Base-by-base conservation (phyloP, 2,329 filamentous ascomycete genomes). In the Cryphonectria japonica region DNA sequence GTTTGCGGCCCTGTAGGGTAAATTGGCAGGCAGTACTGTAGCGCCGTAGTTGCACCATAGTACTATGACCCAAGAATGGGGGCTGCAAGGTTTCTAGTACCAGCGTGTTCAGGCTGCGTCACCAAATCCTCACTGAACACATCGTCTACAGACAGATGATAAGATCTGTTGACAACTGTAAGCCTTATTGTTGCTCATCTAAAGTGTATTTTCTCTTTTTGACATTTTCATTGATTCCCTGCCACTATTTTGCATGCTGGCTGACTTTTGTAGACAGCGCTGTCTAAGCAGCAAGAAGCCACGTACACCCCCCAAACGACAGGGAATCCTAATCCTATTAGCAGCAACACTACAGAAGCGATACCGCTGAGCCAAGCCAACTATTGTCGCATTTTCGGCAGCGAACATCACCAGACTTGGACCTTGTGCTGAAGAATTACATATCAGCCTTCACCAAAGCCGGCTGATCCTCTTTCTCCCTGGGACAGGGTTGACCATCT, bases 281-380 rank as follows among this genome's bases (percentile, higher is more conserved):
- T n/a, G 14, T 29, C n/a, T n/a, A 39, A 29, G 34, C 26, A 26
- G 37, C 22, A 68, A 71, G 69, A 71, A 71, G 71, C 71, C 69
- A 72, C 71, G 62, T 71, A 66, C 69, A 39, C 54, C 13, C 14
- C 16, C 61, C 34, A 57, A 52, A 34, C 19, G 57, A n/a, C 66
- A 61, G 39, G 39, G 54, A 37, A 68, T 19, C 22, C 46, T 50
- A 37, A 26, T 61, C 65, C 61, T 65, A 39, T 22, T n/a, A 60
- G 57, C 71, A 65, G 54, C 65, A 65, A 43, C 65, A 57, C 54
- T 32, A 61, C 29, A 29, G 39, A n/a, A 32, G 8, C 54, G 14
- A 34, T 34, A 59, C 26, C 29, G 54, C 54, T 14, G 52, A 29
- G 52, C n/a, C 52, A 11, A 29, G 52, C n/a, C 52, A 11, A 57